These are phyloP conservation scores for Prunus kanzakura DNA, from an alignment of 306 rosid species.

Conservation along the genomic window DNA sequence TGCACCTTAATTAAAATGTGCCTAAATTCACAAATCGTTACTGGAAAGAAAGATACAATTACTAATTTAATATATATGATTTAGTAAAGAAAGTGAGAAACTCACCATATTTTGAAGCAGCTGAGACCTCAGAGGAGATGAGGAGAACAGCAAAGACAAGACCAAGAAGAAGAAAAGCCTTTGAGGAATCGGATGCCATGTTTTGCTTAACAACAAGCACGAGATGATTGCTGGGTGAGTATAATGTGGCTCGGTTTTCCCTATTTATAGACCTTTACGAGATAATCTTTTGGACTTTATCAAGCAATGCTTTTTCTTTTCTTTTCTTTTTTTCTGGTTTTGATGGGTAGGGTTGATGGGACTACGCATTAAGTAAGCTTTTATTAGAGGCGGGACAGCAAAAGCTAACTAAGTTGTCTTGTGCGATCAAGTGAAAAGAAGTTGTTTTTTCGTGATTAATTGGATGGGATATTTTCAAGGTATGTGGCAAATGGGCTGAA, in stretches of 20 bases:
- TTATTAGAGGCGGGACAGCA: no score
- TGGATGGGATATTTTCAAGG: no score
- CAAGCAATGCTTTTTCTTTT: no score
- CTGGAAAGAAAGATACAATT: background rate
- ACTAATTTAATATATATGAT: background rate
- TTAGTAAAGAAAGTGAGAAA: background rate
- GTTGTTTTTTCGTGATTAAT: no score
- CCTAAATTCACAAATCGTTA: background rate
- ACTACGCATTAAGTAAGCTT: no score
- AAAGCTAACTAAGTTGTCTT: no score
- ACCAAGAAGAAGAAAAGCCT: constrained; percentile 2
- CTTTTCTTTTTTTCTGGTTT: no score
- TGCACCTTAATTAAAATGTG: background rate
- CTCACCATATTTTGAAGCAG: background rate
- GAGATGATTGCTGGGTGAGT: background rate
- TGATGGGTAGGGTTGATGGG: no score
- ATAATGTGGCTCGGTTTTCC: background rate
- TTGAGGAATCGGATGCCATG: background rate
- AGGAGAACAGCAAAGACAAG: constrained; percentile 14
- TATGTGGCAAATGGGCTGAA: no score
- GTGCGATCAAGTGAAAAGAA: no score
- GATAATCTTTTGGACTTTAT: no score
- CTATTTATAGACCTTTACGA: background rate
- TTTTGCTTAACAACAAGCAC: background rate
- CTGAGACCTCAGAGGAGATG: constrained; percentile 16